These are phyloP conservation scores for Paspalum vaginatum DNA, from an alignment of 176 grass and related monocot species.

Conservation along the genomic window DNA sequence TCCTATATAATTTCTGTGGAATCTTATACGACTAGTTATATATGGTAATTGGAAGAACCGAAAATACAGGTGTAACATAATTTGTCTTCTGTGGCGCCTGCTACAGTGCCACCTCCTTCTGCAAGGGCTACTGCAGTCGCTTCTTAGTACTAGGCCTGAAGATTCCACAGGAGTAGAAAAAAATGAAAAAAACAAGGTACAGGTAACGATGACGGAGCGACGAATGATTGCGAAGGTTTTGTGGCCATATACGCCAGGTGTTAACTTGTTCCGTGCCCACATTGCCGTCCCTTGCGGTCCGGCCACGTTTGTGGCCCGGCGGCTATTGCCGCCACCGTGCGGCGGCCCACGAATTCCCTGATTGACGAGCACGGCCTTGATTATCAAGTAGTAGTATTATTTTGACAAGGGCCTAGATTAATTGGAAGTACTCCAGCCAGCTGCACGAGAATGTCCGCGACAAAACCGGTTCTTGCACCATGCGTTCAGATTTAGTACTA, in stretches of 20 bases:
- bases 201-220: not conserved
- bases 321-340: not conserved
- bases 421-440: not conserved
- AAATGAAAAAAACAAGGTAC: not conserved
- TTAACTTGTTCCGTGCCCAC: not conserved
- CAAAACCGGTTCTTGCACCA: not conserved
- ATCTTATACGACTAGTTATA: too few relatives aligned
- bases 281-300: not conserved
- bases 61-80: too few relatives aligned
- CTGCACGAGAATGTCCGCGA: not conserved
- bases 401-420: too few relatives aligned
- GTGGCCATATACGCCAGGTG: not conserved
- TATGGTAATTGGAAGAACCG: too few relatives aligned
- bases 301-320: not conserved
- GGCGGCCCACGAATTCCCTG: not conserved
- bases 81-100: too few relatives aligned
- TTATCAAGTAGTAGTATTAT: too few relatives aligned
- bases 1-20: too few relatives aligned
- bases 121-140: too few relatives aligned
- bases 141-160: too few relatives aligned
- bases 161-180: too few relatives aligned
- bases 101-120: too few relatives aligned
- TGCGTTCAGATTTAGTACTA: not conserved
- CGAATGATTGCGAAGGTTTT: not conserved
- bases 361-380: not conserved